Conservation (phyloP, 257 asterid species). For the Solanum microdontum region DNA sequence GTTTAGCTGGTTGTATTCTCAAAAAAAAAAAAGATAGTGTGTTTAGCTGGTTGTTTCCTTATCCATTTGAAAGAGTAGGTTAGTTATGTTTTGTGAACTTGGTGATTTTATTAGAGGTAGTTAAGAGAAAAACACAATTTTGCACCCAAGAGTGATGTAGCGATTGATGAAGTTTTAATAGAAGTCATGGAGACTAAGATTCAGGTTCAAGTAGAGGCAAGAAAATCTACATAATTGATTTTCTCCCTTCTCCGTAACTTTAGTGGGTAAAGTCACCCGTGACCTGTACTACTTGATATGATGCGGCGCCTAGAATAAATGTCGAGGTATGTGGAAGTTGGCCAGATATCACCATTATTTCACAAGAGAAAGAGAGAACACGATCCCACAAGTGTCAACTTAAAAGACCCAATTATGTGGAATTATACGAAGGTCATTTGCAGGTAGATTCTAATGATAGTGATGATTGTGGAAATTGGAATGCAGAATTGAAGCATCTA, state of each 20-base stretch:
- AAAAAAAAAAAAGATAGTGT: too few relatives aligned
- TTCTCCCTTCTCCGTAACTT: not conserved
- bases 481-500: not conserved
- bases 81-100: not conserved
- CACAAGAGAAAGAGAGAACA: not conserved
- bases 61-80: not conserved
- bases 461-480: not conserved
- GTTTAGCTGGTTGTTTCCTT: not conserved
- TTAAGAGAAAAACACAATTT: not conserved
- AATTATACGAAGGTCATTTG: not conserved
- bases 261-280: not conserved
- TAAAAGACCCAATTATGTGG: not conserved
- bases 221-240: not conserved
- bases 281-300: not conserved
- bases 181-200: not conserved
- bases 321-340: not conserved
- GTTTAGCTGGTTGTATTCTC: not conserved
- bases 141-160: not conserved
- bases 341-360: not conserved
- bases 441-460: not conserved
- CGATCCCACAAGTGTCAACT: not conserved
- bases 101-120: not conserved
- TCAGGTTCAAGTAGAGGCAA: not conserved
- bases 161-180: not conserved
- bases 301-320: not conserved